Evolutionary conservation across 306 rosid genomes (phyloP).

Genomic region (Vigna radiata): DNA sequence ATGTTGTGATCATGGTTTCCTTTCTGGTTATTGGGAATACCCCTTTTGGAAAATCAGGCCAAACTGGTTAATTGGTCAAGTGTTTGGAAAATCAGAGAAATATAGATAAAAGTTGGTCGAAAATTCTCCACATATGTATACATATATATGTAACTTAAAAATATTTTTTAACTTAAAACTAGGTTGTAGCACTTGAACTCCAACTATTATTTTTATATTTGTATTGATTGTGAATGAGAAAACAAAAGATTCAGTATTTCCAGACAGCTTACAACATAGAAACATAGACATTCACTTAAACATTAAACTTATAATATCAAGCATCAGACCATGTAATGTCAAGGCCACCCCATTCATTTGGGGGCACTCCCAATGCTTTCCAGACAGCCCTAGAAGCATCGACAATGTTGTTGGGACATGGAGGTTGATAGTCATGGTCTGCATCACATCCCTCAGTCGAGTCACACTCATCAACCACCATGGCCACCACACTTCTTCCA

Average conservation of each 20-base stretch:
- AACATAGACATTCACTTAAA: not conserved
- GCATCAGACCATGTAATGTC: constrained; percentile 45
- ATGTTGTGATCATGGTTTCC: not conserved
- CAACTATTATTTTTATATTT: too few relatives aligned
- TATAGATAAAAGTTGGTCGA: too few relatives aligned
- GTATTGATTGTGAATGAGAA: too few relatives aligned
- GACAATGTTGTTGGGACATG: constrained; percentile 56
- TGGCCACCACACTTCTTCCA: constrained; percentile 54
- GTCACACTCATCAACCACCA: constrained; percentile 66
- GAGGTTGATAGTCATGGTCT: constrained; percentile 55
- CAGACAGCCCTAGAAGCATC: constrained; percentile 55
- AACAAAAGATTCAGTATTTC: too few relatives aligned
- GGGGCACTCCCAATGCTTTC: constrained; percentile 45
- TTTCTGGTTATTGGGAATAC: too few relatives aligned
- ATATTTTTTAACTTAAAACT: too few relatives aligned
- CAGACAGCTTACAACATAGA: not conserved
- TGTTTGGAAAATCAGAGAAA: too few relatives aligned
- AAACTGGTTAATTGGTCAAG: too few relatives aligned
- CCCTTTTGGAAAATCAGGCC: too few relatives aligned
- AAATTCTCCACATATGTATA: too few relatives aligned
- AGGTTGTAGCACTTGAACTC: too few relatives aligned
- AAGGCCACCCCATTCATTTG: constrained; percentile 34
- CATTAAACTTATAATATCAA: not conserved
- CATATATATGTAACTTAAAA: too few relatives aligned
- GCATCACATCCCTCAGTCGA: constrained; percentile 57